Conservation (phyloP, 1,139 yeast genomes). For the Pichia sp. region DNA sequence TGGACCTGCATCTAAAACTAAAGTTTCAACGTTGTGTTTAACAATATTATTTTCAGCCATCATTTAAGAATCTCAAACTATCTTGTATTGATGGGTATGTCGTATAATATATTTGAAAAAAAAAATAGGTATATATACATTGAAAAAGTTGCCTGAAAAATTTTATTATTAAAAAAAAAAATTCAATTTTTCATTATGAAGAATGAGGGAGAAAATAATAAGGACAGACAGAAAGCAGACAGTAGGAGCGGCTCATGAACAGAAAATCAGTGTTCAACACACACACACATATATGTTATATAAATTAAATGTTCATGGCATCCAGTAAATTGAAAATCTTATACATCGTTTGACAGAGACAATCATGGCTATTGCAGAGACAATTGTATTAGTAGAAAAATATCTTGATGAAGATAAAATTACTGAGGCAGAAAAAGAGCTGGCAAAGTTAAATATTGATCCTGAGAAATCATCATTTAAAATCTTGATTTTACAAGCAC, state of each 20-base stretch:
- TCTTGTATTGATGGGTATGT: too few relatives aligned
- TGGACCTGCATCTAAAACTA: slow-evolving; percentile 93
- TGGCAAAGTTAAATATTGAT: slow-evolving; percentile 29
- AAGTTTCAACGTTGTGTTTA: slow-evolving; percentile 37
- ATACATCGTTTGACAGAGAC: neutral
- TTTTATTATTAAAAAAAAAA: too few relatives aligned
- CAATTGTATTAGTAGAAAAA: slow-evolving; percentile 31
- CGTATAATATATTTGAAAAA: too few relatives aligned
- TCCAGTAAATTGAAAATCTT: neutral
- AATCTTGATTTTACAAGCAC: slow-evolving; percentile 7
- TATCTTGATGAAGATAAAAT: slow-evolving; percentile 34
- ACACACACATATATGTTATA: too few relatives aligned
- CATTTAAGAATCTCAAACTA: neutral
- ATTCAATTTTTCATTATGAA: too few relatives aligned
- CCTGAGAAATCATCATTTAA: slow-evolving; percentile 39
- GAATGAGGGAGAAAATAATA: too few relatives aligned
- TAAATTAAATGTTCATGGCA: neutral
- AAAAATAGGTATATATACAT: too few relatives aligned
- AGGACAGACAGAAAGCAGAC: too few relatives aligned
- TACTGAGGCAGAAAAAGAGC: slow-evolving; percentile 32
- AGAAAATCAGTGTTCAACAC: too few relatives aligned
- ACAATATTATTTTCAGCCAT: slow-evolving; percentile 8
- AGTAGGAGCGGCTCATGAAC: too few relatives aligned
- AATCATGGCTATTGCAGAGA: slow-evolving; percentile 37
- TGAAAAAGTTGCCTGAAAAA: too few relatives aligned